A percentile compares a stretch with the other conserved stretches of the same genome.
These are phyloP conservation scores for Bretschneidera sinensis DNA, from an alignment of 345 rosid species.

Conservation along the genomic window DNA sequence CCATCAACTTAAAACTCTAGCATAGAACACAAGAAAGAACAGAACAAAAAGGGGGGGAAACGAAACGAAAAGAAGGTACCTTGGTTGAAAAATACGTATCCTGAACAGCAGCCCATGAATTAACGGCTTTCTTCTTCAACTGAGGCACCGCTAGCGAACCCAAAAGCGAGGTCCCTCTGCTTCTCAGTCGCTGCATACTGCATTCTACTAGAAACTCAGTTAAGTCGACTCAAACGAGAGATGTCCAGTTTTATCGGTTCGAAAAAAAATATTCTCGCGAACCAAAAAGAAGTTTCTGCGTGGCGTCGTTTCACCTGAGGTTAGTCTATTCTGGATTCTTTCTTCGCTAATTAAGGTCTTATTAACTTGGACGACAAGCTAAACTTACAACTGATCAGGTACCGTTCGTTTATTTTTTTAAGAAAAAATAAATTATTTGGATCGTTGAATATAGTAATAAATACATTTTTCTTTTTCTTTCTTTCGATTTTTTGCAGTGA, in stretches of 20 bases:
- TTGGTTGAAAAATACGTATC: slow-evolving; percentile 81
- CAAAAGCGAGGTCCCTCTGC: slow-evolving; percentile 43
- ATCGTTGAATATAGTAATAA: too few species aligned
- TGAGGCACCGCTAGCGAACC: slow-evolving; percentile 41
- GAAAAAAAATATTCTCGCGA: background rate
- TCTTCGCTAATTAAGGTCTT: background rate
- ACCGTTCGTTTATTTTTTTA: background rate
- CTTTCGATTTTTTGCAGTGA: too few species aligned
- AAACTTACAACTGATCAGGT: background rate
- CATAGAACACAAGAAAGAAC: background rate
- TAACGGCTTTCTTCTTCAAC: slow-evolving; percentile 63
- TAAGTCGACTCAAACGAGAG: slow-evolving; percentile 4
- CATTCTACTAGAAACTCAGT: slow-evolving; percentile 8
- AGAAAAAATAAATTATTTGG: background rate
- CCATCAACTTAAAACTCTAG: background rate
- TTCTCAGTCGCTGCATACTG: slow-evolving; percentile 63
- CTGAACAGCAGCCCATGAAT: slow-evolving; percentile 71
- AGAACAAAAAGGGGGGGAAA: background rate
- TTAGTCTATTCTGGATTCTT: too few species aligned
- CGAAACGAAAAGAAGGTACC: slow-evolving; percentile 27
- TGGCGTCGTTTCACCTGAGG: background rate
- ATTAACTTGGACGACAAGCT: background rate
- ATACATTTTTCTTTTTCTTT: too few species aligned
- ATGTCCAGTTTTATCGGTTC: slow-evolving; percentile 1
- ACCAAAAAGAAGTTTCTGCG: background rate